phyloP scores from a whole-genome alignment of 768 basidiomycete species.

The Leccinum fibrillosum region DNA sequence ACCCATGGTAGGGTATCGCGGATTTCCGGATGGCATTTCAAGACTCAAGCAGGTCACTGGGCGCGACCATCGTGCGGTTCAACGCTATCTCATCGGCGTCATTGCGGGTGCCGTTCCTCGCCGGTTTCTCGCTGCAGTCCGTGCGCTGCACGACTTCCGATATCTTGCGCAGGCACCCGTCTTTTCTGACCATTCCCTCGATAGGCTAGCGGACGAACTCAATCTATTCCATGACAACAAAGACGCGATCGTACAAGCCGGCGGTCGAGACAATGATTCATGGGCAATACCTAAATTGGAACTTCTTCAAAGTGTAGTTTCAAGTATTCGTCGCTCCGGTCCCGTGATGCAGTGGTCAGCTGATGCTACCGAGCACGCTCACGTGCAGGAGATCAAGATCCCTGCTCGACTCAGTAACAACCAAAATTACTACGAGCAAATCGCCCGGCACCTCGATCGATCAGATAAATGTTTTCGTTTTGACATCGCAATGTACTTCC shows the following conservation, averaged over 20 bases:
- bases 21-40: conserved; percentile 40
- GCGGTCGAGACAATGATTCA: background rate
- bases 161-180: conserved; percentile 35
- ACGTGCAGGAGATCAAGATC: background rate
- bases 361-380: background rate
- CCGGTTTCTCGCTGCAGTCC: conserved; percentile 1
- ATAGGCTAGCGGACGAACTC: conserved; percentile 24
- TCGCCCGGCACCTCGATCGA: background rate
- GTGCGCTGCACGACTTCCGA: conserved; percentile 37
- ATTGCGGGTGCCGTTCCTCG: conserved; percentile 7
- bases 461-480: background rate
- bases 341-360: background rate
- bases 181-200: conserved; percentile 32
- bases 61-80: conserved; percentile 12
- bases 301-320: background rate
- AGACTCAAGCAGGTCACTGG: conserved; percentile 17
- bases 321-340: background rate
- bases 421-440: background rate
- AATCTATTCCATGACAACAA: conserved; percentile 37
- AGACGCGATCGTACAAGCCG: conserved; percentile 27
- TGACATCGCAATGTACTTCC: background rate
- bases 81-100: conserved; percentile 12
- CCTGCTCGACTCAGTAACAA: background rate
- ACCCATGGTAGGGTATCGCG: conserved; percentile 32
- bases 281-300: conserved; percentile 3